These are phyloP conservation scores for Xylariaceae sp. DNA, from an alignment of 2,329 filamentous ascomycete species.

Conservation along the genomic window DNA sequence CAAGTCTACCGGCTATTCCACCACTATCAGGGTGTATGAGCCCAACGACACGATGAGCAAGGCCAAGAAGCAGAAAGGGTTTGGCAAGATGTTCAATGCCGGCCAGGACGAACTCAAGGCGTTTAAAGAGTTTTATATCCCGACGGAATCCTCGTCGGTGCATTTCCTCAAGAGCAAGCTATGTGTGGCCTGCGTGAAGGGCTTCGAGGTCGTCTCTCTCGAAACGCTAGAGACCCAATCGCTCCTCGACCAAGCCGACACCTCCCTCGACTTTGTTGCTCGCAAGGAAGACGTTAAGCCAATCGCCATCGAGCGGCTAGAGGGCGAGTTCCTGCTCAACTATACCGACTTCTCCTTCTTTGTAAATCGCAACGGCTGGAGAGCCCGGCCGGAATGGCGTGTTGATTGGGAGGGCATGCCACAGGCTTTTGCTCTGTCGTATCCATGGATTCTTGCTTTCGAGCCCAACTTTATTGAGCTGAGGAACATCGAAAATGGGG, in stretches of 20 bases:
- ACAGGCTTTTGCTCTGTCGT: constrained; percentile 86
- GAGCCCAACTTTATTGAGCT: constrained; percentile 98
- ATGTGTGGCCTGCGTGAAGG: constrained; percentile 90
- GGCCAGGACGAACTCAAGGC: constrained; percentile 93
- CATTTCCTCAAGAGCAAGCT: constrained; percentile 96
- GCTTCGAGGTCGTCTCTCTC: constrained; percentile 94
- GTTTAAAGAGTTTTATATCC: constrained; percentile 99
- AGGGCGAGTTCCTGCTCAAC: constrained; percentile 94
- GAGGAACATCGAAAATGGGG: constrained; percentile 87
- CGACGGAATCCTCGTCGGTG: constrained; percentile 94
- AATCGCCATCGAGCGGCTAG: constrained; percentile 94
- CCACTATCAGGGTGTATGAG: constrained; percentile 98
- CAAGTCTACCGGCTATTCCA: constrained; percentile 87
- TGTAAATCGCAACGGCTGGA: constrained; percentile 97
- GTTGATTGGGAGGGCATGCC: constrained; percentile 97
- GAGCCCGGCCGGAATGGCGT: constrained; percentile 90
- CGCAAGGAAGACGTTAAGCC: constrained; percentile 89
- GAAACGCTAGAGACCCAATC: constrained; percentile 98
- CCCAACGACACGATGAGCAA: constrained; percentile 92
- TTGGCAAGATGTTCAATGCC: constrained; percentile 89
- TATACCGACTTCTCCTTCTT: constrained; percentile 99
- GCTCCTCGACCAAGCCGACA: constrained; percentile 93
- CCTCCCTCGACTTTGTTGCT: constrained; percentile 93
- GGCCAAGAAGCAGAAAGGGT: constrained; percentile 90
- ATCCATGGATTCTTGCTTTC: constrained; percentile 95